Conservation (phyloP, 768 basidiomycete genomes). For the Hemileccinum rubropunctum region DNA sequence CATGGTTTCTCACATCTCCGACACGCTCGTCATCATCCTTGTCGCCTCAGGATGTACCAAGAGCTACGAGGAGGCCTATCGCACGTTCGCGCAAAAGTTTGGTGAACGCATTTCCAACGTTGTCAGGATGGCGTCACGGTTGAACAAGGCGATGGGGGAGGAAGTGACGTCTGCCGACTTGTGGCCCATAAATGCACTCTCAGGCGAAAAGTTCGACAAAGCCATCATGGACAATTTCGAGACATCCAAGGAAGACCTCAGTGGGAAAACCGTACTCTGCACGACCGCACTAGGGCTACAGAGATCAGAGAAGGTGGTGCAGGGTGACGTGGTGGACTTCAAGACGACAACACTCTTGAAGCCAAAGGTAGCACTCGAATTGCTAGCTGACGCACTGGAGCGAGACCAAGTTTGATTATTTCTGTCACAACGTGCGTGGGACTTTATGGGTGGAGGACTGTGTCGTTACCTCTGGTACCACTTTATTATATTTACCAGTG, state of each 20-base stretch:
- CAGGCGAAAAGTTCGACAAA: conserved; percentile 40
- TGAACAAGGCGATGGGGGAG: conserved; percentile 53
- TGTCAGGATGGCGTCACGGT: conserved; percentile 29
- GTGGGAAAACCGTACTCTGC: conserved; percentile 41
- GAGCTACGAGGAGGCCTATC: conserved; percentile 31
- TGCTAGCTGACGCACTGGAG: conserved; percentile 28
- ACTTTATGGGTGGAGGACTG: conserved; percentile 3
- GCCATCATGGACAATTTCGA: conserved; percentile 48
- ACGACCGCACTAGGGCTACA: conserved; percentile 56
- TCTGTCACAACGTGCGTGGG: not conserved
- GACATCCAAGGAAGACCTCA: conserved; percentile 9
- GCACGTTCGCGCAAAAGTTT: conserved; percentile 32
- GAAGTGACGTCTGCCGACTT: conserved; percentile 57
- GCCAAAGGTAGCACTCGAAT: conserved; percentile 52
- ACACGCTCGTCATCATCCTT: conserved; percentile 43
- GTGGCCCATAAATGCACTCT: conserved; percentile 45
- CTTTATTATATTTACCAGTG: conserved; percentile 28
- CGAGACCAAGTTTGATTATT: conserved; percentile 22
- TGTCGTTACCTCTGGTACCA: conserved; percentile 12
- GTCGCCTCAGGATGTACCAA: conserved; percentile 39
- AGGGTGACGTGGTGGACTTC: conserved; percentile 46
- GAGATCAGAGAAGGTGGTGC: conserved; percentile 33
- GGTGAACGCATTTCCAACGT: conserved; percentile 35
- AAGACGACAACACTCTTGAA: conserved; percentile 47
- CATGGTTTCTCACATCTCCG: conserved; percentile 44